phyloP scores from a whole-genome alignment of 371 early-diverging fungal genomes.

The Amoeboaphelidium protococcarum region DNA sequence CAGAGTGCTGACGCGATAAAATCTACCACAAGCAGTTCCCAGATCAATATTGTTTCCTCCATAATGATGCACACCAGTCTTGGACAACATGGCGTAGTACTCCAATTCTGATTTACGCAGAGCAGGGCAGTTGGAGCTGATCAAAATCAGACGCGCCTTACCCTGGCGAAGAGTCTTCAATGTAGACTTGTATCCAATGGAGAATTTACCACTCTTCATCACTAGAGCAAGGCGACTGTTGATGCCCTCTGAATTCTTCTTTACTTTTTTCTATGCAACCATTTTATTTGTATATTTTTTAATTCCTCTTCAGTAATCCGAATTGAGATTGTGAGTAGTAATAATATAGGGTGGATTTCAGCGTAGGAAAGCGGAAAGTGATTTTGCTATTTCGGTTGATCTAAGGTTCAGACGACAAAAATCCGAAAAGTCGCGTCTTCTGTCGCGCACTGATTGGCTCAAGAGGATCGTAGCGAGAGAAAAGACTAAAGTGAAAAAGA shows the following conservation, averaged over 20 bases:
- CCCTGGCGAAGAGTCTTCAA: conserved; percentile 86
- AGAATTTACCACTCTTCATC: conserved; percentile 94
- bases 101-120: conserved; percentile 97
- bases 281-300: conserved; percentile 2
- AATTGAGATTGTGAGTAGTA: neutral
- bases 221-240: conserved; percentile 92
- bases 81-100: conserved; percentile 99
- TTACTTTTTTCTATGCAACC: conserved; percentile 3
- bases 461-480: no score
- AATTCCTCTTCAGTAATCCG: neutral
- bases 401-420: neutral
- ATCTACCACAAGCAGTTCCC: conserved; percentile 98
- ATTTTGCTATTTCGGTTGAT: neutral
- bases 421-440: neutral
- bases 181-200: conserved; percentile 91
- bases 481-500: neutral
- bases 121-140: conserved; percentile 94
- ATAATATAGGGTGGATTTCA: neutral
- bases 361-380: neutral
- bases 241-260: conserved; percentile 41
- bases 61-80: conserved; percentile 98
- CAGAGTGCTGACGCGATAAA: conserved; percentile 85
- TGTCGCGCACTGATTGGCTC: neutral
- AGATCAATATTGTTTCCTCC: conserved; percentile 92
- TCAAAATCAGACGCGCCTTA: conserved; percentile 93